Evolutionary conservation across 257 asterid species (phyloP), one percentile per base, ranked within the genome.

Genomic region (Jaltomata sinuosa): DNA sequence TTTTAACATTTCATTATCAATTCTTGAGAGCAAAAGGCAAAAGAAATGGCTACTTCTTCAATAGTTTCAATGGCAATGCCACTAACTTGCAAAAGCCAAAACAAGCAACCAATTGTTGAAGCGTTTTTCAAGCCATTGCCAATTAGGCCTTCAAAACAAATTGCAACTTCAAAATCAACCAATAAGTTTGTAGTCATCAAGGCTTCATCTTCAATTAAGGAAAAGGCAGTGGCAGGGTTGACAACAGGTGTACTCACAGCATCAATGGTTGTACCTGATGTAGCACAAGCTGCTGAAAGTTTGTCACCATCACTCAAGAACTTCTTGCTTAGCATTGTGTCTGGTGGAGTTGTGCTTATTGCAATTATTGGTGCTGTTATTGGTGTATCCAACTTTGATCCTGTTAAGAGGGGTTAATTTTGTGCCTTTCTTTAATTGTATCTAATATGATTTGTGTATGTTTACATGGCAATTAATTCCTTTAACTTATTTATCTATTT

Each of bases 371-470:
- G 93, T 11, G 98, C 93, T n/a, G 87, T 95, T 31, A 19, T 93
- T 52, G 97, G 93, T 47, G 94, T 95, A 34, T 77, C 98, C 87
- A 95, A 92, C 94, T 95, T 95, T 62, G 99, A 94, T 79, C 99
- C 97, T 31, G 97, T 95, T 87, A 95, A 93, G 90, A 83, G 97
- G 84, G 62, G 84, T 91, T 95, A 93, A 94, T 9, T 38, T 69
- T 69, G 31, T 65, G 40, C 11, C 25, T 64, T 6, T 29, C 74
- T 62, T 27, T 12, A 62, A 27, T 31, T 65, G 42, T 64, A 36
- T 69, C 79, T 64, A 59, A 64, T 64, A 32, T 10, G 52, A 36
- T 69, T 69, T 38, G 31, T 69, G 52, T 69, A 38, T 69, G 79
- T 69, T 69, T 38, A 38, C 31, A 68, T 69, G 79, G 10, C 74